Evolutionary conservation across 345 rosid species (phyloP).

Genomic region (Hibiscus trionum): DNA sequence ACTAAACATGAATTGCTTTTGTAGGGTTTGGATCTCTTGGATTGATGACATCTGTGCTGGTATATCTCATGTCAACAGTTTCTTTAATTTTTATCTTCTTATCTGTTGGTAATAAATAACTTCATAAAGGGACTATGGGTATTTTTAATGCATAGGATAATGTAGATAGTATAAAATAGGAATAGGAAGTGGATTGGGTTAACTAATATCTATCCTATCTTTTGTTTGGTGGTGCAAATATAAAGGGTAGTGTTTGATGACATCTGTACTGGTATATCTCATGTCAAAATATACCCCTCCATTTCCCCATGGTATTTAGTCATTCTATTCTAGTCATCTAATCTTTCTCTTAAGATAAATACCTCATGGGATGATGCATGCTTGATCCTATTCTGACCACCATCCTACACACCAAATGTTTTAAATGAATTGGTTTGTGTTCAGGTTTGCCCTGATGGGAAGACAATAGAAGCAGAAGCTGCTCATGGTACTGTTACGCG

Average conservation of each 20-base stretch:
- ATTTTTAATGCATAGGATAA: background rate
- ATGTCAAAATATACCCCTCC: too few relatives aligned
- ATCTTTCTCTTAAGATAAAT: too few relatives aligned
- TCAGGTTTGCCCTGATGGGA: slow-evolving; percentile 98
- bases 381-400: background rate
- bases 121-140: background rate
- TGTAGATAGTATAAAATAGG: background rate
- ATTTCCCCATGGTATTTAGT: background rate
- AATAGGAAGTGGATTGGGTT: background rate
- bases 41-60: slow-evolving; percentile 95
- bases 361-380: too few relatives aligned
- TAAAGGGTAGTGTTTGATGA: background rate
- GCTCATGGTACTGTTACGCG: slow-evolving; percentile 99
- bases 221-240: background rate
- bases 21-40: slow-evolving; percentile 98
- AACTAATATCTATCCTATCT: background rate
- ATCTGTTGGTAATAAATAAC: slow-evolving; percentile 24
- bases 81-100: background rate
- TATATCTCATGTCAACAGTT: slow-evolving; percentile 18
- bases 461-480: slow-evolving; percentile 91
- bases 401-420: background rate
- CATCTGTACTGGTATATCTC: too few relatives aligned
- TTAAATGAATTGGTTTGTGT: background rate
- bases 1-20: slow-evolving; percentile 16
- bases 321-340: background rate